Evolutionary conservation across 192 early-diverging fungal species (phyloP), one percentile per base, ranked within the genome.

Genomic region (Phycomyces blakesleeanus): DNA sequence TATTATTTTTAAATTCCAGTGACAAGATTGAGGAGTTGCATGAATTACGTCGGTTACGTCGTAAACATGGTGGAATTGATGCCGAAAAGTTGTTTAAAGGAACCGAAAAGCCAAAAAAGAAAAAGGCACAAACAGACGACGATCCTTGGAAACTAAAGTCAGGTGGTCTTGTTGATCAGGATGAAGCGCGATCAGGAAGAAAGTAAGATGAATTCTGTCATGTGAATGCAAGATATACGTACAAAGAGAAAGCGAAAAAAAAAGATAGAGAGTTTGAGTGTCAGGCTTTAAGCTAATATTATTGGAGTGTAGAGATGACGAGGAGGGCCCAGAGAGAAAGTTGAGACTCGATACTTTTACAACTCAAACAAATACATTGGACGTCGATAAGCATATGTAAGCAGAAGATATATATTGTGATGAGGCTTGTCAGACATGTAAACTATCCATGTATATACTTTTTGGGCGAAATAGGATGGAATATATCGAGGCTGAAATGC

Each of bases 361-460:
- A 0, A 86, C 76, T 14, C 87, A 90, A 57, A 90, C 86, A n/a
- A 90, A 91, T 70, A 72, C 72, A 9, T 68, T 91, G 26, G 89
- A 91, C 66, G 88, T 87, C 8, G 86, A 91, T 75, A 91, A 89
- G 54, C 87, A 91, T 52, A 91, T 91, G 89, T 79, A 71, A 70
- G 52, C 1, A 1, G 42, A 52, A 42, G 39, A 25, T 38, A 57
- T 10, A 54, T 56, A 64, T 27, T 54, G 8, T 47, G n/a, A 34
- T 34, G 7, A 64, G 27, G 25, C 4, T 21, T 26, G 6, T 4
- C 9, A 16, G 3, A 44, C 39, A 24, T 27, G 27, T 11, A 50
- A 62, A 59, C 27, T 0, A 14, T 61, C 29, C 9, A 1, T n/a
- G n/a, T n/a, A n/a, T n/a, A 38, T 72, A 16, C 59, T 47, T 42